These are phyloP conservation scores for Lactarius vividus DNA, from an alignment of 768 basidiomycete species.

Conservation along the genomic window DNA sequence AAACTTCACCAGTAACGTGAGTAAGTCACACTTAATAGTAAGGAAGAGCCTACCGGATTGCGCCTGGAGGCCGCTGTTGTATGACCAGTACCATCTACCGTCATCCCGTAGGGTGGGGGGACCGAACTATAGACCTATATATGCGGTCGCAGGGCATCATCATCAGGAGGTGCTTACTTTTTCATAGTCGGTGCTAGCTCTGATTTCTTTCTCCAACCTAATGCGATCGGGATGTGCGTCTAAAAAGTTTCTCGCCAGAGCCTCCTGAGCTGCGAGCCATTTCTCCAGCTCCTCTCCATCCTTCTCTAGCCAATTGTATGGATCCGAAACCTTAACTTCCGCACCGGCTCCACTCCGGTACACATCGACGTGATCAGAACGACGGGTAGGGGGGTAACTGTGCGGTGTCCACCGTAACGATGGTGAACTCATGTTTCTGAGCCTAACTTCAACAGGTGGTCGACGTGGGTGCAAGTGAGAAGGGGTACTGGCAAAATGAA, in stretches of 20 bases:
- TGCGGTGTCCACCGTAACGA: conserved; percentile 48
- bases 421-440: conserved; percentile 33
- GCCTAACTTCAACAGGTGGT: neutral
- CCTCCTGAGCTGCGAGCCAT: conserved; percentile 62
- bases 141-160: neutral
- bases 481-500: neutral
- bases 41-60: conserved; percentile 43
- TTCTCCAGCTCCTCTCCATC: conserved; percentile 58
- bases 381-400: conserved; percentile 60
- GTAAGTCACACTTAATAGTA: neutral
- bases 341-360: conserved; percentile 67
- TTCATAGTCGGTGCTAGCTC: conserved; percentile 48
- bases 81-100: conserved; percentile 76
- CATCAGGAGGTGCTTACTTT: conserved; percentile 6
- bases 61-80: conserved; percentile 74
- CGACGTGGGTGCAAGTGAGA: neutral
- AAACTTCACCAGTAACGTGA: conserved; percentile 39
- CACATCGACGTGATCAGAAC: conserved; percentile 62
- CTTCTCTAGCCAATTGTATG: conserved; percentile 74
- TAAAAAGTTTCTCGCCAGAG: conserved; percentile 56
- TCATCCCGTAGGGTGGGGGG: conserved; percentile 61
- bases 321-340: conserved; percentile 61
- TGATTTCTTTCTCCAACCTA: conserved; percentile 58
- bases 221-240: conserved; percentile 60
- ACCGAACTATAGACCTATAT: conserved; percentile 48